phyloP scores from a whole-genome alignment of 1,139 yeast genomes.

The Saccharomyces hybrid region DNA sequence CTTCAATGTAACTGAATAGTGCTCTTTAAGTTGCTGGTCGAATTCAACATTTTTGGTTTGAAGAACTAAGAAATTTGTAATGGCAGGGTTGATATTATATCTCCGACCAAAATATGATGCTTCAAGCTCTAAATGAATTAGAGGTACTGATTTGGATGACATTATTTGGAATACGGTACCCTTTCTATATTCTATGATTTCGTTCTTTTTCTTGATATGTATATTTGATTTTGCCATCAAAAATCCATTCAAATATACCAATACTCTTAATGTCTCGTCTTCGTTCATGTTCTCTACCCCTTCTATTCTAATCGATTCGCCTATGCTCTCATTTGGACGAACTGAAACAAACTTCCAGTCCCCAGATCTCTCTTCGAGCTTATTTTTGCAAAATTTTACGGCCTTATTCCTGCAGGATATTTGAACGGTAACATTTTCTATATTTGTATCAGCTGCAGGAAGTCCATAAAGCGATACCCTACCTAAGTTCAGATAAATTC shows the following conservation, averaged over 20 bases:
- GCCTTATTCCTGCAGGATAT: conserved; percentile 38
- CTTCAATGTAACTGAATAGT: conserved; percentile 9
- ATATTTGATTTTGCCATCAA: conserved; percentile 47
- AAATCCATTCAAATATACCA: conserved; percentile 58
- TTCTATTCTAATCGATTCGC: conserved; percentile 56
- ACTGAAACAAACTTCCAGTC: conserved; percentile 77
- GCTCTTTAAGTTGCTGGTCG: conserved; percentile 8
- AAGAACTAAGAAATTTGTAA: conserved; percentile 49
- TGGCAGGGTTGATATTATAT: conserved; percentile 52
- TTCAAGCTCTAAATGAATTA: conserved; percentile 45
- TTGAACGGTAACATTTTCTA: conserved; percentile 40
- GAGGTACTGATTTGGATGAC: conserved; percentile 23
- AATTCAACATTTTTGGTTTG: conserved; percentile 23
- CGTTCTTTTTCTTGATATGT: conserved; percentile 29
- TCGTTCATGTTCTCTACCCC: conserved; percentile 40
- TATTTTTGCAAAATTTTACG: conserved; percentile 56
- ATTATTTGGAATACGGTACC: conserved; percentile 28
- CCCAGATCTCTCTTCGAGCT: conserved; percentile 48
- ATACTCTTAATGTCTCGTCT: conserved; percentile 50
- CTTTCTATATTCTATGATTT: conserved; percentile 33
- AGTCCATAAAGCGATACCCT: conserved; percentile 35
- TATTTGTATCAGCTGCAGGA: conserved; percentile 14
- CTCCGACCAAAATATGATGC: conserved; percentile 65
- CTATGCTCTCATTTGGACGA: conserved; percentile 62
- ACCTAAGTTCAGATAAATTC: conserved; percentile 52